phyloP scores from a whole-genome alignment of 2,329 filamentous ascomycete genomes.

The Endoconidiophora laricicola region DNA sequence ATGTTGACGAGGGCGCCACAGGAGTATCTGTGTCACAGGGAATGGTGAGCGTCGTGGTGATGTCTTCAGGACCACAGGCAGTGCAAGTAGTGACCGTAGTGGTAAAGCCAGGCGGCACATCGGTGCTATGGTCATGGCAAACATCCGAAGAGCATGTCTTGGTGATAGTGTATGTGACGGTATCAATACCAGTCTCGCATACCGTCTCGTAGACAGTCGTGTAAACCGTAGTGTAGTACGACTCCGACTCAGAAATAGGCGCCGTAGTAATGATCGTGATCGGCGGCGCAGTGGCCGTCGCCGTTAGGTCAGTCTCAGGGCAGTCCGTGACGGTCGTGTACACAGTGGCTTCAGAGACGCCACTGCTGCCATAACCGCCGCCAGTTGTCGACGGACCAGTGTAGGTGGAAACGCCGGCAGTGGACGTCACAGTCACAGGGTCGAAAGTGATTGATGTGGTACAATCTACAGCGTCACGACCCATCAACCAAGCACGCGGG shows the following conservation, averaged over 20 bases:
- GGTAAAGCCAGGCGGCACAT: constrained; percentile 12
- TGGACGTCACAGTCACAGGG: not conserved
- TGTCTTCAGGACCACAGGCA: not conserved
- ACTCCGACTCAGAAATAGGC: no score
- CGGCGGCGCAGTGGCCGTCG: not conserved
- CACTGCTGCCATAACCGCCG: not conserved
- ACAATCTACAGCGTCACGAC: constrained; percentile 5
- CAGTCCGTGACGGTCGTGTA: not conserved
- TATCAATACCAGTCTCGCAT: constrained; percentile 9
- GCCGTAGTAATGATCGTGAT: no score
- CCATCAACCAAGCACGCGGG: constrained; percentile 5
- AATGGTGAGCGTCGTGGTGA: constrained; percentile 7
- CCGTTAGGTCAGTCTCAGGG: not conserved
- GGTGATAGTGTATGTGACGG: constrained; percentile 12
- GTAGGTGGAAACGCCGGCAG: not conserved
- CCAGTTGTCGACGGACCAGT: not conserved
- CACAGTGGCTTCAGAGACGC: not conserved
- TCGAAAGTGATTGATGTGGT: constrained; percentile 1
- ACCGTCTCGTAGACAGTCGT: constrained; percentile 11
- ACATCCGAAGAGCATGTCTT: constrained; percentile 9
- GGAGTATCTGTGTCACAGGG: constrained; percentile 4
- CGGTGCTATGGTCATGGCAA: constrained; percentile 5
- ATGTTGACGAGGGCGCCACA: not conserved
- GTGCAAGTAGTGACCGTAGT: constrained; percentile 7
- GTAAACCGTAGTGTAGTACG: constrained; percentile 7